Percentiles rank a stretch among this genome's conserved stretches.
phyloP scores from a whole-genome alignment of 2,329 filamentous ascomycete species.

The Epichloe brachyelytri region DNA sequence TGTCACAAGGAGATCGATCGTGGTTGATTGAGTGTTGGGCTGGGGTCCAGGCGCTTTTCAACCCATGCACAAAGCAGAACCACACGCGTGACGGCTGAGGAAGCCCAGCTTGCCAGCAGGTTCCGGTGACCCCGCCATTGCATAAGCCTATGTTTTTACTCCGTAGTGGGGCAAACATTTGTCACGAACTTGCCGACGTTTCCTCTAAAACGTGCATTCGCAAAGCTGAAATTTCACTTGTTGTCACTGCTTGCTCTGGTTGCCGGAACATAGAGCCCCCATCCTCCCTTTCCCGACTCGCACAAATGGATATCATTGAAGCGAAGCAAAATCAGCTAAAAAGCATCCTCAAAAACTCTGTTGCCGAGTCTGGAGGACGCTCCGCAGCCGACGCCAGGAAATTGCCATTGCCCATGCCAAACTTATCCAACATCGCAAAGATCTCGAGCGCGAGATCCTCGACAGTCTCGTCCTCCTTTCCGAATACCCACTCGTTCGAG shows the following conservation, averaged over 20 bases:
- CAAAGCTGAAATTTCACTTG: not conserved
- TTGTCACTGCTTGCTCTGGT: not conserved
- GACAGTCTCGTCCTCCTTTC: constrained; percentile 59
- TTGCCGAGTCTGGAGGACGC: constrained; percentile 11
- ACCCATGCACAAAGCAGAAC: too few species aligned
- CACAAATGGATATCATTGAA: constrained; percentile 13
- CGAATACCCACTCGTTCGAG: constrained; percentile 34
- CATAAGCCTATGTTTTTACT: too few species aligned
- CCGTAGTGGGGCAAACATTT: not conserved
- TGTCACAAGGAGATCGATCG: too few species aligned
- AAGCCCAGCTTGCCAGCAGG: too few species aligned
- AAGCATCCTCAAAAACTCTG: constrained; percentile 47
- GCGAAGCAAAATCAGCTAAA: constrained; percentile 28
- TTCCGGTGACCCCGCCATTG: too few species aligned
- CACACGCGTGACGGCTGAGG: too few species aligned
- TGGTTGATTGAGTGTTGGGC: too few species aligned
- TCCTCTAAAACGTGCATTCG: too few species aligned
- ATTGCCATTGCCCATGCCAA: constrained; percentile 72
- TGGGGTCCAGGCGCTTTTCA: too few species aligned
- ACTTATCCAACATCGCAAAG: constrained; percentile 71
- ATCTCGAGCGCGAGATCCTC: constrained; percentile 62
- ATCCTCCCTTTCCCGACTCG: not conserved
- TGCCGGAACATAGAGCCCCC: too few species aligned
- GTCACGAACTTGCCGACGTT: not conserved
- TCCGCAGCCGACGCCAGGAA: constrained; percentile 32